Percentiles rank a stretch among this genome's conserved stretches.
Evolutionary conservation across 2,329 filamentous ascomycete genomes (phyloP).

Genomic region (Hypoxylon sp.): DNA sequence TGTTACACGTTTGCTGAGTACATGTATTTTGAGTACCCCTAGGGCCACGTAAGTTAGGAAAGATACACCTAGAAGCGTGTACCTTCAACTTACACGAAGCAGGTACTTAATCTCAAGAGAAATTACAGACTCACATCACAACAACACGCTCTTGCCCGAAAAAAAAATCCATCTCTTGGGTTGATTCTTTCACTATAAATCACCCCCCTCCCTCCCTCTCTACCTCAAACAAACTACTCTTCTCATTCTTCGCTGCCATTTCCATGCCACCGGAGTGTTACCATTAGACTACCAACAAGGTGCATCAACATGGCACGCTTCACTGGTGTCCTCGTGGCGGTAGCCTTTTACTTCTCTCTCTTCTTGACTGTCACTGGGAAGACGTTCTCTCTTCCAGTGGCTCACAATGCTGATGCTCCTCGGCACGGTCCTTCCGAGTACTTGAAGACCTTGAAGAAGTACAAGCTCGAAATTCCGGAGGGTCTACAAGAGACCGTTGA

Average conservation of each 20-base stretch:
- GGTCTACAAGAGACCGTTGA: slow-evolving; percentile 50
- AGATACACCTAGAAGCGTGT: slow-evolving; percentile 1
- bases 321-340: slow-evolving; percentile 38
- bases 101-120: slow-evolving; percentile 36
- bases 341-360: slow-evolving; percentile 45
- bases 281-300: slow-evolving; percentile 7
- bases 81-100: slow-evolving; percentile 17
- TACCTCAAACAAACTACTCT: background rate
- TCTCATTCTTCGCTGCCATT: slow-evolving; percentile 1
- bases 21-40: slow-evolving; percentile 14
- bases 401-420: slow-evolving; percentile 45
- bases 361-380: slow-evolving; percentile 41
- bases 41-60: slow-evolving; percentile 4
- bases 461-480: slow-evolving; percentile 52
- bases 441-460: slow-evolving; percentile 54
- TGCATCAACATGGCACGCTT: slow-evolving; percentile 43
- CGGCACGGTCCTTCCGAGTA: slow-evolving; percentile 53
- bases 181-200: slow-evolving; percentile 24
- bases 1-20: slow-evolving; percentile 22
- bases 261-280: slow-evolving; percentile 6
- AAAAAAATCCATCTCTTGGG: slow-evolving; percentile 8
- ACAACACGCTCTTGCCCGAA: slow-evolving; percentile 27
- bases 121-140: slow-evolving; percentile 29
- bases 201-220: slow-evolving; percentile 19
- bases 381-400: slow-evolving; percentile 48